phyloP scores from a whole-genome alignment of 306 rosid genomes.

The Luffa acutangula region DNA sequence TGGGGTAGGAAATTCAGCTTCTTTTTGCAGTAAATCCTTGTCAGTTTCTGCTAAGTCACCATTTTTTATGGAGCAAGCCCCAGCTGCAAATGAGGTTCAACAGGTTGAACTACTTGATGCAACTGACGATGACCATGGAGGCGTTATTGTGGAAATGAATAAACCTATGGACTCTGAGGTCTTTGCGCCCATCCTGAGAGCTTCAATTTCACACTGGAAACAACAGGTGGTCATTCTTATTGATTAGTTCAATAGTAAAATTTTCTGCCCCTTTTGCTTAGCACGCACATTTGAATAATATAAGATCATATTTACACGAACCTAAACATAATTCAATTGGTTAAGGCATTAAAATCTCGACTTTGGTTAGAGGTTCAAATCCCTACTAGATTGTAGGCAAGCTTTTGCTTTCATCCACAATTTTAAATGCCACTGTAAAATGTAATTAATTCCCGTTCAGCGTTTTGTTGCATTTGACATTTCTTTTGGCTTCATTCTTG shows the following conservation, averaged over 20 bases:
- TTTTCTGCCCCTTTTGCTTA: not conserved
- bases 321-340: no score
- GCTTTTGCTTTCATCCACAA: not conserved
- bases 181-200: slow-evolving; percentile 38
- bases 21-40: slow-evolving; percentile 12
- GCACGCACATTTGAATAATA: not conserved
- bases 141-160: slow-evolving; percentile 52
- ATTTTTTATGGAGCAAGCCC: slow-evolving; percentile 15
- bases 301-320: not conserved
- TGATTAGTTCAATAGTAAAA: not conserved
- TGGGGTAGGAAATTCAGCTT: slow-evolving; percentile 11
- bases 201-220: slow-evolving; percentile 70
- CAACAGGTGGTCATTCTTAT: slow-evolving; percentile 36
- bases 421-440: not conserved
- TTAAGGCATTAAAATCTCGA: no score
- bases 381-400: not conserved
- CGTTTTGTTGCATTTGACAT: not conserved
- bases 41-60: slow-evolving; percentile 19
- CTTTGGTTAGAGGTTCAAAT: no score
- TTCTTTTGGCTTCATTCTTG: not conserved
- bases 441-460: not conserved
- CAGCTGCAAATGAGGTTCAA: slow-evolving; percentile 23
- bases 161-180: slow-evolving; percentile 39
- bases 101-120: slow-evolving; percentile 35
- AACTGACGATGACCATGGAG: slow-evolving; percentile 50